Evolutionary conservation across 1,139 yeast genomes (phyloP), one percentile per base, ranked within the genome.

Genomic region (Yamadazyma atmosphaerica): DNA sequence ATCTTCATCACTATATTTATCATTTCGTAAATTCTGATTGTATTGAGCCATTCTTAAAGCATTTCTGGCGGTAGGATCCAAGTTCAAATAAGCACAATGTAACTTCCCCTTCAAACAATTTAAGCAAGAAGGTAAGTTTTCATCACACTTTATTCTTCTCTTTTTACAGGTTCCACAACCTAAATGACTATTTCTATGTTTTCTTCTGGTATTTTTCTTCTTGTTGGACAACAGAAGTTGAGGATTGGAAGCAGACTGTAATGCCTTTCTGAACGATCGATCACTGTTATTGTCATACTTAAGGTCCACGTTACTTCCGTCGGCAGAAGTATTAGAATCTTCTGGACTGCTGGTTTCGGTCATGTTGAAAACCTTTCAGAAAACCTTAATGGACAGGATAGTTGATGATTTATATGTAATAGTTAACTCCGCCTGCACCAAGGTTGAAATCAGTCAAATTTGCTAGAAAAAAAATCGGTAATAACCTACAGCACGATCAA

Each of bases 91-190:
- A 4, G 81, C 80, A 60, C 82, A 77, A 43, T 70, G 71, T 32
- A 75, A 57, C 44, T 79, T 78, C 7, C 85, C 82, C 55, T 80
- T 75, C 38, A 70, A 52, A 53, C 86, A 81, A 52, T 81, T 81
- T 37, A 72, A 64, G 51, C 87, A 81, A 25, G 73, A 67, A 1
- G 86, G 86, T 23, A 80, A 63, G 40, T 72, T 60, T 54, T 81
- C 87, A 57, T 81, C 86, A 59, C 87, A 81, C 53, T 81, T 81
- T 54, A 81, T 79, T 43, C 86, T 63, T 44, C 86, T 70, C 48
- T 77, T 73, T 50, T 81, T 80, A 60, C 87, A 81, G 28, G 83
- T 80, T 4, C 81, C 79, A 60, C 87, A 81, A 23, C 83, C 82
- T 39, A 61, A 66, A 52, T 80, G 85, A 13, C 83, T 77, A 58